phyloP scores from a whole-genome alignment of 2,329 filamentous ascomycete genomes.

The Hypoxylon rubiginosum region DNA sequence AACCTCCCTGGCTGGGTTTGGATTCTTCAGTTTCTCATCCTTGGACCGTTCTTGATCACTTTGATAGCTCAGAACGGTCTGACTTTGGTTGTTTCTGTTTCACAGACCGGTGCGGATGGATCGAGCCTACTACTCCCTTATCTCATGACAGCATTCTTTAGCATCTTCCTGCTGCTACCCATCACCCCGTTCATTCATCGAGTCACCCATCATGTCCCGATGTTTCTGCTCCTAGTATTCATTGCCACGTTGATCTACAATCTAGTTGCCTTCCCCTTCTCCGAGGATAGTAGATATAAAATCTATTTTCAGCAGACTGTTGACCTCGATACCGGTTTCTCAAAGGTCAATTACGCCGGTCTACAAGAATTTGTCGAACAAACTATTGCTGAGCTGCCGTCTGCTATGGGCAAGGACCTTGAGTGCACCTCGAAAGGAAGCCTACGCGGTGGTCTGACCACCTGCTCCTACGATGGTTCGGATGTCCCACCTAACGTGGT shows the following conservation, averaged over 20 bases:
- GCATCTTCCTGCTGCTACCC: conserved; percentile 80
- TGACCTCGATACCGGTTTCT: conserved; percentile 79
- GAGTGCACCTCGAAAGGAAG: conserved; percentile 61
- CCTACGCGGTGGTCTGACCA: conserved; percentile 65
- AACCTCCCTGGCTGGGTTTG: conserved; percentile 86
- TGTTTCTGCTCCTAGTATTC: conserved; percentile 80
- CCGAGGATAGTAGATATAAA: conserved; percentile 82
- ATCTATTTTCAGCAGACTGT: conserved; percentile 87
- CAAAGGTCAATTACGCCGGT: conserved; percentile 77
- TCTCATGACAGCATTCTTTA: conserved; percentile 75
- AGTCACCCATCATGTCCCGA: conserved; percentile 84
- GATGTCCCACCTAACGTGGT: conserved; percentile 73
- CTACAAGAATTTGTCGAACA: conserved; percentile 74
- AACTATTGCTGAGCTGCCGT: conserved; percentile 78
- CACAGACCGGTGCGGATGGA: conserved; percentile 89
- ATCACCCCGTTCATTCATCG: conserved; percentile 88
- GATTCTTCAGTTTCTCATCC: conserved; percentile 85
- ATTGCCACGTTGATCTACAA: conserved; percentile 86
- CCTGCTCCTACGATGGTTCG: conserved; percentile 78
- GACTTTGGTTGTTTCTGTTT: conserved; percentile 76
- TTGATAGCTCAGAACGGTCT: conserved; percentile 82
- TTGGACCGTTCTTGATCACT: conserved; percentile 83
- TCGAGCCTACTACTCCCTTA: conserved; percentile 79
- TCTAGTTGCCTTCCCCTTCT: conserved; percentile 89
- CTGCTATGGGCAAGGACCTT: conserved; percentile 72